Base-by-base conservation (phyloP, 2,329 filamentous ascomycete species). In the Orbilia oligospora region DNA sequence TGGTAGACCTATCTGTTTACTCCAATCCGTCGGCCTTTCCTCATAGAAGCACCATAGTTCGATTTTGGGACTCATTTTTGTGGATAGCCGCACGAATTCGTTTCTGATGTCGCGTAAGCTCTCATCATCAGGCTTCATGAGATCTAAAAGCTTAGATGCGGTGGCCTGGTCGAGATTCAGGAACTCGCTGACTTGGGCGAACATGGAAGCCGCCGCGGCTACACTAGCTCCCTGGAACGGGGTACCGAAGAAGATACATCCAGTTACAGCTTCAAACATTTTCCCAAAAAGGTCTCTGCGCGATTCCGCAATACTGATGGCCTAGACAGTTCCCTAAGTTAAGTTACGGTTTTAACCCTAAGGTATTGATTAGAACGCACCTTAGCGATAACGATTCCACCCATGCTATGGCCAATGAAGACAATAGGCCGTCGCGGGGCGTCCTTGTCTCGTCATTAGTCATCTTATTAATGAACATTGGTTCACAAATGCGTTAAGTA, bases 321-420 rank as follows among this genome's bases (percentile, higher is more conserved):
- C 67, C 73, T 77, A 24, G 38, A 24, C 38, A 51, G 51, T 48
- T 9, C 14, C 18, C 27, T 36, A 53, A 41, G 10, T 27, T n/a
- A 24, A 1, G 24, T 6, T 46, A 46, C n/a, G n/a, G n/a, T n/a
- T n/a, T n/a, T n/a, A n/a, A n/a, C n/a, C n/a, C n/a, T n/a, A n/a
- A n/a, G n/a, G n/a, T 2, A 16, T 46, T 5, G 16, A 33, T 55
- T 1, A n/a, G 14, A 20, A 8, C 48, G 33, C 51, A 71, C 85
- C 80, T 86, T 86, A 10, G 85, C 85, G 36, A 86, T 83, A 0
- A 86, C 85, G 5, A 86, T 81, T 5, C 85, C 85, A 8, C 85
- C 85, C 85, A 86, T 86, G 20, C 84, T 85, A 44, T 86, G 85
- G 0, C 84, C 85, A 14, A 86, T 84, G 41, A 86, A 85, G 0